Base-by-base conservation (phyloP, 75 land plant genomes). In the Ceratopteris richardii region DNA sequence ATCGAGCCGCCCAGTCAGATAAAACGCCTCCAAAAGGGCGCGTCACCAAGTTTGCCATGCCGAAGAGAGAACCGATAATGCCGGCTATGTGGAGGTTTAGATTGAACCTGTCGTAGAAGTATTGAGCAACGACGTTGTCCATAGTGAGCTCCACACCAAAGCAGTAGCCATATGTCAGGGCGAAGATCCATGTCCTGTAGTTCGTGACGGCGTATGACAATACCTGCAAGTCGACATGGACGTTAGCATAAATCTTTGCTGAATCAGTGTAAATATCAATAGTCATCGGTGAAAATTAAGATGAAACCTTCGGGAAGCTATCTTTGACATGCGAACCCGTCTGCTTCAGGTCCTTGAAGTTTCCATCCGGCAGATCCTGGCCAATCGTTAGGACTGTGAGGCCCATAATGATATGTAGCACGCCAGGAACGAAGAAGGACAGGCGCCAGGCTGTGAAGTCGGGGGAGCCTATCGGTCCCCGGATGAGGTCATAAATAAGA, bases 311-410 rank as follows among this genome's bases (percentile, higher is more conserved):
- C 7, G 68, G 60, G 68, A 86, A 80, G 14, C 75, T 67, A 54
- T 83, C 90, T 46, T 80, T 80, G 61, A 62, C 55, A 9, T 80
- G 77, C 14, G 73, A 60, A 13, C 88, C 88, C 44, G 62, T 62
- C 66, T 74, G 73, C 31, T 86, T 88, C 14, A 86, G 75, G 31
- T 62, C 44, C 12, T 55, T 46, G 12, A 66, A 78, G 73, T 86
- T 86, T 1, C 90, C 90, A 66, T 80, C 88, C 9, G 90, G 90
- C 41, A 80, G 44, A 60, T 86, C 90, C 54, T 86, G 90, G 26
- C 90, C 88, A 0, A 83, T 69, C 17, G 67, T 60, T 44, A 86
- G 72, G 23, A 86, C 88, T 43, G 66, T 14, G 21, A 86, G 56
- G 0, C 87, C 90, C 81, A 80, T 74, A 47, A 80, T 29, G 10